These are phyloP conservation scores for Capniomyces stellatus DNA, from an alignment of 371 early-diverging fungal genomes.

Conservation along the genomic window DNA sequence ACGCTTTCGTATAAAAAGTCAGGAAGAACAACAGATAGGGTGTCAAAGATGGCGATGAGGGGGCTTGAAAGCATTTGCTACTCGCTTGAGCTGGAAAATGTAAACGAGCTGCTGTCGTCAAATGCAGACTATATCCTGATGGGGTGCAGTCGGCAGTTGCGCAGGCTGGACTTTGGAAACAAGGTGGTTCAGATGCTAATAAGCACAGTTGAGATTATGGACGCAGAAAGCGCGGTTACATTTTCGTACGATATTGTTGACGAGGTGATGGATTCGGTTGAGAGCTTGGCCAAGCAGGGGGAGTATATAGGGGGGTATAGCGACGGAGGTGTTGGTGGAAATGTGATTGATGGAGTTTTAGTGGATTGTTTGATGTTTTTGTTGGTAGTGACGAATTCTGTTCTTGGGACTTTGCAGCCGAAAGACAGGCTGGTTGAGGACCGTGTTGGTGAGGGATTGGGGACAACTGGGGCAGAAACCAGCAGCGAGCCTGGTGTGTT, in stretches of 20 bases:
- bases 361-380: not conserved
- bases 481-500: too few species aligned
- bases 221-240: not conserved
- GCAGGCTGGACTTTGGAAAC: not conserved
- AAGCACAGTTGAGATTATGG: not conserved
- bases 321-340: not conserved
- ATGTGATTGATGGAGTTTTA: not conserved
- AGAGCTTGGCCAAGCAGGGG: not conserved
- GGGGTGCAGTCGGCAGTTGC: not conserved
- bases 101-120: not conserved
- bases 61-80: too few species aligned
- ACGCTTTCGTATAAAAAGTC: too few species aligned
- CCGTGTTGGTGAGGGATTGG: too few species aligned
- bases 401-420: too few species aligned
- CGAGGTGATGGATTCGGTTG: not conserved
- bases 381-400: not conserved
- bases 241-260: conserved; percentile 1
- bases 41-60: too few species aligned
- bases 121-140: conserved; percentile 3
- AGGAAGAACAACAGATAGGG: too few species aligned
- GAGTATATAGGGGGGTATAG: not conserved
- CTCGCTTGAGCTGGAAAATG: not conserved
- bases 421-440: too few species aligned
- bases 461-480: too few species aligned
- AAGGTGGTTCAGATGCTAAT: not conserved